Base-by-base conservation (phyloP, 192 early-diverging fungal genomes). In the Coemansia sp. region DNA sequence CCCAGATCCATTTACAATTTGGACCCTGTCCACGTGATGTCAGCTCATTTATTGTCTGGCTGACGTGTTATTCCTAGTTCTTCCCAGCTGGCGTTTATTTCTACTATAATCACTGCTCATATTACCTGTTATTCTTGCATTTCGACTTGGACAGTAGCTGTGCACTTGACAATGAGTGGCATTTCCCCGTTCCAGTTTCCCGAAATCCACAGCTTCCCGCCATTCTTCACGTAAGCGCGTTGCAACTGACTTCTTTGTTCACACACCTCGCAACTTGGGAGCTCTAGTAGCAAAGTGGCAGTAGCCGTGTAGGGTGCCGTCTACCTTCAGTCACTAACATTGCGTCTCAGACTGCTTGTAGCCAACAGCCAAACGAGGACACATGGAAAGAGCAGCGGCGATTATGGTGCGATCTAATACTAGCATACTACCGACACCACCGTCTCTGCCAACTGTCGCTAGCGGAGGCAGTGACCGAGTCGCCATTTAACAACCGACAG, bases 121-220 rank as follows among this genome's bases (percentile, higher is more conserved):
- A 0, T 15, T 44, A 15, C 14, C 14, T 44, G 31, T 8, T 8
- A 8, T 34, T 34, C 0, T 44, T 44, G 40, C 48, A 21, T 50
- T 50, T 9, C 48, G 9, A 50, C 48, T 50, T 50, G 15, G 6
- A 9, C 50, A 11, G 19, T 26, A 25, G n/a, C 10, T 52, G 9
- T 12, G 12, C 11, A 14, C 22, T 10, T 26, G 4, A 10, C 23
- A 26, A 25, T 26, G 9, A 12, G 50, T 11, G 10, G 23, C 50
- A 52, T 23, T 10, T 10, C 25, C n/a, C 38, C 76, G 42, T 92
- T 89, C 75, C 65, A 81, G 51, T 93, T 92, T 71, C 93, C 94
- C 20, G 82, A 89, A 60, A 90, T 94, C 60, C 85, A 94, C 84
- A 85, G 82, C 77, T 97, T 97, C 70, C 92, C 93, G 11, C 94